phyloP scores from a whole-genome alignment of 345 rosid genomes.

The Euphorbia lathyris region DNA sequence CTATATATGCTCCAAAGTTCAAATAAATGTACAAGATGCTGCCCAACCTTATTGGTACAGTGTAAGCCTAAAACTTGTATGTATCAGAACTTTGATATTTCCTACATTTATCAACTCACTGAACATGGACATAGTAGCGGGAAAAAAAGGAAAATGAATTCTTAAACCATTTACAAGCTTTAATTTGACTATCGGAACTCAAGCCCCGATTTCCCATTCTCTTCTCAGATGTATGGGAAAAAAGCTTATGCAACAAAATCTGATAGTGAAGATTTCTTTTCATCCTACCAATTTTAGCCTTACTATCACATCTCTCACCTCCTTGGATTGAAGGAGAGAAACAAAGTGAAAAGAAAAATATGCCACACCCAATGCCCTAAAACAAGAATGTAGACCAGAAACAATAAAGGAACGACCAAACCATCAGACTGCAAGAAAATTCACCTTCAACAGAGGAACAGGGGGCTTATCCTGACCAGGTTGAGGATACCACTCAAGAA shows the following conservation, averaged over 20 bases:
- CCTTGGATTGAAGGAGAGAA: not conserved
- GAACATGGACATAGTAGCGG: not conserved
- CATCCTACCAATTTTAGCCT: not conserved
- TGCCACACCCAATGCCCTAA: not conserved
- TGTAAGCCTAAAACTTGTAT: not conserved
- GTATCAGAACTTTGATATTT: not conserved
- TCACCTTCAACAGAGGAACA: conserved; percentile 86
- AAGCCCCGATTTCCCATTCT: too few species aligned
- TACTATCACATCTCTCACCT: not conserved
- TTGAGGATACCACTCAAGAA: conserved; percentile 93
- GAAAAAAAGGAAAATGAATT: not conserved
- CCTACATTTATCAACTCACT: not conserved
- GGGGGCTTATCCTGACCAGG: conserved; percentile 95
- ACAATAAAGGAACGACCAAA: not conserved
- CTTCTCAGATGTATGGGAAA: not conserved
- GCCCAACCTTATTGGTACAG: not conserved
- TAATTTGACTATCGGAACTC: not conserved
- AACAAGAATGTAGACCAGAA: not conserved
- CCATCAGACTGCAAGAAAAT: not conserved
- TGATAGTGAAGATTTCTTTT: not conserved
- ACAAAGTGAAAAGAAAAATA: not conserved
- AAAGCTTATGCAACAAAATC: not conserved
- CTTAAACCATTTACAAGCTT: not conserved
- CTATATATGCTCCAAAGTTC: not conserved
- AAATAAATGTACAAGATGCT: not conserved